Evolutionary conservation across 2,329 filamentous ascomycete species (phyloP), one percentile per base, ranked within the genome.

Genomic region (Diaporthe nobilis): DNA sequence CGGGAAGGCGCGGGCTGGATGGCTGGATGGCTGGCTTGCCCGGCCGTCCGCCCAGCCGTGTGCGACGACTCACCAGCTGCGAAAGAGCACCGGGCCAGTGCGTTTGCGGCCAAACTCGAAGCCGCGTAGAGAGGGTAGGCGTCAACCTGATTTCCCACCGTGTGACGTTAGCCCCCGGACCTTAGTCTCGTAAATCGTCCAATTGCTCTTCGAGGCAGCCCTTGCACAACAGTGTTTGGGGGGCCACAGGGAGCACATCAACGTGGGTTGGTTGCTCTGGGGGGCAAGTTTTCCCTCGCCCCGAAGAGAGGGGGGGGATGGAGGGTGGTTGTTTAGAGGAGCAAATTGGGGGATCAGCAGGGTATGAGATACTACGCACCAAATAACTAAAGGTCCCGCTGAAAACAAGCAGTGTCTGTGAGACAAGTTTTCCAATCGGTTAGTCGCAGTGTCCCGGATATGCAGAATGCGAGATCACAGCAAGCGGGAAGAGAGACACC

Each of bases 321-420:
- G n/a, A n/a, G 13, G 44, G 53, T 28, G 17, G 12, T 28, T 25
- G 28, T 10, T 12, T 13, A 44, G 17, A 39, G 15, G 58, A 39
- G 60, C 51, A 22, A 31, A 47, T 5, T 31, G 22, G 2, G 17
- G n/a, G 53, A 53, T 49, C 47, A 7, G 44, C 15, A 13, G n/a
- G 44, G n/a, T 22, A 20, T 28, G 12, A 55, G 47, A 61, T 57
- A 13, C 53, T 72, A 87, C 88, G 85, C 83, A 96, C 95, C 78
- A 97, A 86, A 85, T 97, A 98, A 17, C 95, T 97, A 84, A 98
- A 98, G 78, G 97, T 91, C 71, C 95, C 95, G 74, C 91, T 93
- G 84, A 95, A 98, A 42, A 94, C 91, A 75, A 97, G 90, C 76
- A 98, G 90, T 72, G 91, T 93, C 71, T 94, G 95, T 80, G 81